phyloP scores from a whole-genome alignment of 805 yeast genomes.

The Zygotorulaspora danielsina region DNA sequence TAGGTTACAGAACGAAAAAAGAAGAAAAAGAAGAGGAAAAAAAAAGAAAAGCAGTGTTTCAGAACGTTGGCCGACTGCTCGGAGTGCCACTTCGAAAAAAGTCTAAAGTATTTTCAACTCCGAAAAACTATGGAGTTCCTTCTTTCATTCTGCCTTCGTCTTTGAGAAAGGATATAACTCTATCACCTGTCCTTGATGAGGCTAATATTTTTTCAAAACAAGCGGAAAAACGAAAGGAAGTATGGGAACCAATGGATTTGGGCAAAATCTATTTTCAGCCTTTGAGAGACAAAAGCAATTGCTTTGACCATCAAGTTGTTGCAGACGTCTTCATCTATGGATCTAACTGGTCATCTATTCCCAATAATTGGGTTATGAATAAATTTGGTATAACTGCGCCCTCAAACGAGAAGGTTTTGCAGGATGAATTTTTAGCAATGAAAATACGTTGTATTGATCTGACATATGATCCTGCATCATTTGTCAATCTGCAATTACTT shows the following conservation, averaged over 20 bases:
- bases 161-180: conserved; percentile 20
- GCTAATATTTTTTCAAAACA: conserved; percentile 31
- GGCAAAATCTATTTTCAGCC: conserved; percentile 33
- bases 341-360: conserved; percentile 29
- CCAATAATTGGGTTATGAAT: conserved; percentile 33
- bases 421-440: conserved; percentile 11
- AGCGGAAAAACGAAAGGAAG: conserved; percentile 37
- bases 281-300: conserved; percentile 7
- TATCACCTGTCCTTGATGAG: conserved; percentile 29
- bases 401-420: conserved; percentile 1
- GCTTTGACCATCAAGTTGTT: not conserved
- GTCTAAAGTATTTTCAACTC: conserved; percentile 20
- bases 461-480: conserved; percentile 24
- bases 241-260: conserved; percentile 49
- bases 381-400: conserved; percentile 31
- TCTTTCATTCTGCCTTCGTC: conserved; percentile 23
- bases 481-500: conserved; percentile 33
- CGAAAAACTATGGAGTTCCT: conserved; percentile 16
- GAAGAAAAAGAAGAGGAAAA: conserved; percentile 32
- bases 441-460: conserved; percentile 23
- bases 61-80: conserved; percentile 34
- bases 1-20: conserved; percentile 26
- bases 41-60: conserved; percentile 43
- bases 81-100: conserved; percentile 35
- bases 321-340: conserved; percentile 26